Percentiles rank a stretch among this genome's conserved stretches.
These are phyloP conservation scores for Amanita fuliginea DNA, from an alignment of 768 basidiomycete genomes.

Conservation along the genomic window DNA sequence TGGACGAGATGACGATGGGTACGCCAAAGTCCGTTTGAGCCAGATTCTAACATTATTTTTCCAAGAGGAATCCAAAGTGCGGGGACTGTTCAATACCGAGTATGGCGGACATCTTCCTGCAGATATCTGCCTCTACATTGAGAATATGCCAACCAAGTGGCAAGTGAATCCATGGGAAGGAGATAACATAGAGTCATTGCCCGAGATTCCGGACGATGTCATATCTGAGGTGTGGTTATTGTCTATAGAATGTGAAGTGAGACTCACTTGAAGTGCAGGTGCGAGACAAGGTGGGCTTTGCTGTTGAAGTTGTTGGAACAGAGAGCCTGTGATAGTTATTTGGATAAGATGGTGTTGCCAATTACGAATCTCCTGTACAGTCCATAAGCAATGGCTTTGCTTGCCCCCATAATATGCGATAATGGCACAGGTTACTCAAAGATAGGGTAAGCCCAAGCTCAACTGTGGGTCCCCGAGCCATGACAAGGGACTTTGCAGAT, in stretches of 20 bases:
- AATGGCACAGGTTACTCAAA: constrained; percentile 97
- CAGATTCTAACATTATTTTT: constrained; percentile 3
- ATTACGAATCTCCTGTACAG: constrained; percentile 8
- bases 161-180: constrained; percentile 49
- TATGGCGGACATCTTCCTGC: constrained; percentile 67
- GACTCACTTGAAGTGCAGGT: constrained; percentile 10
- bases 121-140: constrained; percentile 71
- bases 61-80: constrained; percentile 55
- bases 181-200: constrained; percentile 45
- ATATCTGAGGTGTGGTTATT: constrained; percentile 34
- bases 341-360: constrained; percentile 9
- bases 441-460: constrained; percentile 58
- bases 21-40: constrained; percentile 9
- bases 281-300: constrained; percentile 13
- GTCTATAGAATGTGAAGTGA: neutral
- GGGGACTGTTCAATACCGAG: constrained; percentile 60
- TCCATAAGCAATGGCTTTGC: constrained; percentile 50
- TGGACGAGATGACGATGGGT: constrained; percentile 63
- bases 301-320: constrained; percentile 9
- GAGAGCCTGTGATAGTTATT: constrained; percentile 15
- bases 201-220: constrained; percentile 50
- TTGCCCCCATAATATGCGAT: constrained; percentile 94
- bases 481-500: constrained; percentile 35
- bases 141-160: constrained; percentile 66
- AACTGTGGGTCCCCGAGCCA: constrained; percentile 1